A percentile compares a stretch with the other conserved stretches of the same genome.
These are phyloP conservation scores for Rhodotorula sp. DNA, from an alignment of 1,284 basidiomycete species.

Conservation along the genomic window DNA sequence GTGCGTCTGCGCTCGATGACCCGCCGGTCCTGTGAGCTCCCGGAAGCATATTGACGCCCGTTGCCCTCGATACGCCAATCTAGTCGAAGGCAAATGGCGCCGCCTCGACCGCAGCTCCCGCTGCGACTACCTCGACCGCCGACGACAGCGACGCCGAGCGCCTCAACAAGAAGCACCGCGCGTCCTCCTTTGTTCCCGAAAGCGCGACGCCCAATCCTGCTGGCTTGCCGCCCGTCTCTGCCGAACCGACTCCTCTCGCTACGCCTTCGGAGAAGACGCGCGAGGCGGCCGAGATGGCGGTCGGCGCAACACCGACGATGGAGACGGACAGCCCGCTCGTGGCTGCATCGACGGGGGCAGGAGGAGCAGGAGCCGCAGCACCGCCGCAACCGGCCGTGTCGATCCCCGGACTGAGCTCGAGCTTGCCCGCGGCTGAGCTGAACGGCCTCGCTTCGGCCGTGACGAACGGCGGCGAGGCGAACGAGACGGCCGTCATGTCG, in stretches of 20 bases:
- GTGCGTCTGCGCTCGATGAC: constrained; percentile 20
- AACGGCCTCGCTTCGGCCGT: constrained; percentile 23
- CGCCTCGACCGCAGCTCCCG: constrained; percentile 4
- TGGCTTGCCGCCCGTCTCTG: constrained; percentile 9
- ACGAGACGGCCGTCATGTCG: constrained; percentile 30
- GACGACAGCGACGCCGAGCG: constrained; percentile 31
- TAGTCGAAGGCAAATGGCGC: constrained; percentile 3
- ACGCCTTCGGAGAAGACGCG: constrained; percentile 10
- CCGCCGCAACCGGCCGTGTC: constrained; percentile 7
- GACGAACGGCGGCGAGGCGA: constrained; percentile 24
- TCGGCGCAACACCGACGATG: background rate
- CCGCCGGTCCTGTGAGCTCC: background rate
- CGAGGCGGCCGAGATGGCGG: constrained; percentile 13
- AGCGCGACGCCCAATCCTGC: constrained; percentile 21
- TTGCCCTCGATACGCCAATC: no score
- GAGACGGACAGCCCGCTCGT: background rate
- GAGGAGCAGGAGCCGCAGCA: background rate
- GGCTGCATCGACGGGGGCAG: background rate
- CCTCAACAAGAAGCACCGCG: constrained; percentile 40
- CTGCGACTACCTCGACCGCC: constrained; percentile 9
- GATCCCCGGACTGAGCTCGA: constrained; percentile 21
- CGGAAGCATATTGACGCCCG: background rate
- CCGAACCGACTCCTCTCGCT: background rate
- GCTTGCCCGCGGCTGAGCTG: constrained; percentile 25
- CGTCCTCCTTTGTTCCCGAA: constrained; percentile 41